Evolutionary conservation across 768 basidiomycete genomes (phyloP), one percentile per base, ranked within the genome.

Genomic region (Pholiota conissans): DNA sequence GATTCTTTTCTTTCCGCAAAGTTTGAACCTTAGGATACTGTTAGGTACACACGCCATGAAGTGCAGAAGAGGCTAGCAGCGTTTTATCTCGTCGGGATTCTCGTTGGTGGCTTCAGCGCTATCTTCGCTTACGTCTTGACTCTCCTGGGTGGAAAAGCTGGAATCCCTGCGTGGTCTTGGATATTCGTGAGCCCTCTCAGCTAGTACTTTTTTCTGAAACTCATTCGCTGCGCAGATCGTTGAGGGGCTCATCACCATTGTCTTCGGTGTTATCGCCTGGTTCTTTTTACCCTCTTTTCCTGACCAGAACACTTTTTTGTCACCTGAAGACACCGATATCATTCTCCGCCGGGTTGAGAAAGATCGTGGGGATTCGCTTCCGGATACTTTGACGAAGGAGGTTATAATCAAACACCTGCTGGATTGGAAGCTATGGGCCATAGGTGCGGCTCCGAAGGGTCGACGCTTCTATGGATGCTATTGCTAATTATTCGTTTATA

Each of bases 351-450:
- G 81, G n/a, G 71, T 82, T 13, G 76, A 81, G 62, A 68, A 69
- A 30, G 82, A 83, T 63, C 75, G 80, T 32, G 80, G 80, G 14
- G 80, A 82, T 61, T 78, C 81, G 14, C 52, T 80, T 11, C 79
- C 81, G 45, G 82, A 82, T 59, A 34, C 58, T 4, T 62, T 80
- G 29, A 74, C 77, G 9, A 56, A 61, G 46, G 57, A 66, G 39
- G 79, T 79, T 56, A 57, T 77, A 16, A 46, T 73, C 35, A 51
- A 56, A 30, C 75, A 79, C 56, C 62, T 79, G 9, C 64, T 67
- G 24, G 82, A 82, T 63, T 82, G 80, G 80, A 79, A 73, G 56
- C 64, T 80, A n/a, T 79, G 79, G 78, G 72, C 72, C 16, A 76
- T 76, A 62, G 73, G 80, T 78, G 61, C 28, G 60, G 16, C 24